Percentiles rank a stretch among this genome's conserved stretches.
Evolutionary conservation across 495 filamentous ascomycete species (phyloP).

Genomic region (Hyaloscypha hepaticicola): DNA sequence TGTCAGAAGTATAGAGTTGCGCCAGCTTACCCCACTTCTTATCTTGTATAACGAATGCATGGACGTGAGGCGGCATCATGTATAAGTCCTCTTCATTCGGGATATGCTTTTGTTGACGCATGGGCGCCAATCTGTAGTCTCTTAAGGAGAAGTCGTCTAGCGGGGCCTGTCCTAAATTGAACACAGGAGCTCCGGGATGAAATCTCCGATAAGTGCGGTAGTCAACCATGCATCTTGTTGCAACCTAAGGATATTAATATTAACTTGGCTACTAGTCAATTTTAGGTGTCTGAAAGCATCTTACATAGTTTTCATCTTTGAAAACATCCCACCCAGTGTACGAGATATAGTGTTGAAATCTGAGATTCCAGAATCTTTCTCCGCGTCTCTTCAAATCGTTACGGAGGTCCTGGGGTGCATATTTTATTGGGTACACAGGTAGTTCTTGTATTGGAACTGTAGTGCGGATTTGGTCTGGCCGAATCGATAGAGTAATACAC

Average conservation of each 20-base stretch:
- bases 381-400: constrained; percentile 4
- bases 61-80: constrained; percentile 12
- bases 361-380: constrained; percentile 17
- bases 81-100: background rate
- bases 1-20: constrained; percentile 55
- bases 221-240: constrained; percentile 9
- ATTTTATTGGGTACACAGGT: constrained; percentile 14
- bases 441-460: constrained; percentile 3
- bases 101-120: no score
- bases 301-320: constrained; percentile 8
- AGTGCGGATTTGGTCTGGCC: no score
- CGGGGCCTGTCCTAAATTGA: background rate
- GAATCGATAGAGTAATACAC: constrained; percentile 1
- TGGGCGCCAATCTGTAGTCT: no score
- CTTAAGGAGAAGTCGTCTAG: no score
- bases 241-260: background rate
- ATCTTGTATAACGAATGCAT: constrained; percentile 35
- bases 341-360: constrained; percentile 9
- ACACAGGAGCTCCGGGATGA: background rate
- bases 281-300: background rate
- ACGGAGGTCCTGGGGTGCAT: background rate
- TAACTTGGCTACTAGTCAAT: background rate
- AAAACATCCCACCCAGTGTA: constrained; percentile 15
- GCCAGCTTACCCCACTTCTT: constrained; percentile 55
- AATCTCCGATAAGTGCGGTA: constrained; percentile 14